Evolutionary conservation across 768 basidiomycete genomes (phyloP), one percentile per base, ranked within the genome.

Genomic region (Mycena metata): DNA sequence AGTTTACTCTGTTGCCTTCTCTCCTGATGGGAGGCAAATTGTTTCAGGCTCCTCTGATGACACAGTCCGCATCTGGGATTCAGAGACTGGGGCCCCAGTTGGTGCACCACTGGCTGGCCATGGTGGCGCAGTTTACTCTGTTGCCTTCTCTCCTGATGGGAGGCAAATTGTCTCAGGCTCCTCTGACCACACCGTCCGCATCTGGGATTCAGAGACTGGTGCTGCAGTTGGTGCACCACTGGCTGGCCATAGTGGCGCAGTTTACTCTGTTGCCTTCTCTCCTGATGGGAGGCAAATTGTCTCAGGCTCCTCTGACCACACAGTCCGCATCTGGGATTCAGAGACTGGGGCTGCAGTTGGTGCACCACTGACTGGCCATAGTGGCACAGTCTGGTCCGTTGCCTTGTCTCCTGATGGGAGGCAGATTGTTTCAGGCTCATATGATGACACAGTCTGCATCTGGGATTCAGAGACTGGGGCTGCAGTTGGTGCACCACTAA

Each of bases 111-210:
- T 30, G 30, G 6, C 30, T 30, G 30, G 30, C 30, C 30, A 30
- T 30, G 6, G 30, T 30, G 30, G 6, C 30, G 3, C 3, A 21
- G 47, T 50, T 15, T 17, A 16, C 24, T 50, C 49, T 8, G 21
- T 50, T 50, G 49, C 26, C 11, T 50, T 50, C 49, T 50, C 49
- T 3, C 49, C 49, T 15, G 49, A 50, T 50, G 49, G 49, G 13
- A 23, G 21, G 15, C 26, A 30, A 7, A 26, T 50, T 30, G 49
- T 23, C n/a, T 50, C 49, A 26, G 49, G 24, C 21, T 50, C 49
- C 10, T 2, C 16, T 50, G 49, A 50, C 21, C 10, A 30, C 24
- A 50, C 24, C 11, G 11, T 49, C 21, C 47, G 23, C 12, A 49
- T 49, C 47, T 49, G 47, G 47, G 47, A 49, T 24, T n/a, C 23